Base-by-base conservation (phyloP, 2,329 filamentous ascomycete genomes). In the Amesomyces nigricolor region DNA sequence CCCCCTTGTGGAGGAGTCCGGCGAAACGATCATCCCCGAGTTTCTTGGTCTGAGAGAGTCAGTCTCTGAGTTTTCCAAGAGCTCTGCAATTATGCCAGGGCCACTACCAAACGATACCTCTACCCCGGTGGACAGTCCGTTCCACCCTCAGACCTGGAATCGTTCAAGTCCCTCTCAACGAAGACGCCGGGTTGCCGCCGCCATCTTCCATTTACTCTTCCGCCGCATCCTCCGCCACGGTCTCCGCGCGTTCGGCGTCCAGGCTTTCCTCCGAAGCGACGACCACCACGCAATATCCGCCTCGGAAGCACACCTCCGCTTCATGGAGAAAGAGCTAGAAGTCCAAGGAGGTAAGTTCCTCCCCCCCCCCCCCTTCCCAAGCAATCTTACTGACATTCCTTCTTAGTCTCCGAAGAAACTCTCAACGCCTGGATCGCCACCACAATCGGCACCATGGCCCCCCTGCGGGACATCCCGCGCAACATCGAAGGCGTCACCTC, bases 141-240 rank as follows among this genome's bases (percentile, higher is more conserved):
- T 52, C 13, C 17, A 29, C 2, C 44, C 57, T 4, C 32, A 17
- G 2, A 17, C 30, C 16, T 59, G 58, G 58, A 58, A 54, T 29
- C 30, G 26, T 7, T 38, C 38, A 10, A 52, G 29, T 22, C 11
- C 11, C 9, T 39, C 13, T 17, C 57, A 54, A n/a, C n/a, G 54
- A 19, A 45, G 14, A 17, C 40, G 32, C n/a, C 54, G 58, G 14
- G 53, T 61, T 13, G 58, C 58, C 55, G 58, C 52, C 9, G 54
- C 46, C 11, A 22, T 61, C 3, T 60, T 60, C 16, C 47, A 61
- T 7, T 17, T 60, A n/a, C 19, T 61, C 30, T 61, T 49, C n/a
- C 42, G 48, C 4, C 53, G 53, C 3, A 58, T 60, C 17, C 32
- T 61, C 16, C 53, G 59, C 2, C 58, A 55, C 1, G 47, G 51